Evolutionary conservation across 2,329 filamentous ascomycete genomes (phyloP).

Genomic region (Lecanosticta acicola): DNA sequence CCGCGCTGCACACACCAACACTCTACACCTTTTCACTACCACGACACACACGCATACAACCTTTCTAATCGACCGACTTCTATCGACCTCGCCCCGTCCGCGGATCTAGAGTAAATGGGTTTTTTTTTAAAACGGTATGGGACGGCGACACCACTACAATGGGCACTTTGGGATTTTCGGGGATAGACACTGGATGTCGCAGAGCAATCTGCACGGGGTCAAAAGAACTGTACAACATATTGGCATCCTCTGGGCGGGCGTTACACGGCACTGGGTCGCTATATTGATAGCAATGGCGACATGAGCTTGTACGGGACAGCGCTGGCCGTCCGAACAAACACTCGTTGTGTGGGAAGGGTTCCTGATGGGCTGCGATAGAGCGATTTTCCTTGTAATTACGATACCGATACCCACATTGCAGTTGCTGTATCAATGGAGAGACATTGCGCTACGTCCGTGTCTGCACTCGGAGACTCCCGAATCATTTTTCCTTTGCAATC

Average conservation of each 20-base stretch:
- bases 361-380: neutral
- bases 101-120: conserved; percentile 8
- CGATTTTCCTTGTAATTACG: conserved; percentile 9
- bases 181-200: conserved; percentile 14
- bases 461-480: no score
- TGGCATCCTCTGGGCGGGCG: conserved; percentile 12
- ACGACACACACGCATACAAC: neutral
- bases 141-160: conserved; percentile 15
- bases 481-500: neutral
- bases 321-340: conserved; percentile 2
- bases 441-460: conserved; percentile 5
- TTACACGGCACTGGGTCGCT: conserved; percentile 5
- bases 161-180: conserved; percentile 12
- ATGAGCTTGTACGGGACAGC: neutral
- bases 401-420: conserved; percentile 8
- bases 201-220: conserved; percentile 19
- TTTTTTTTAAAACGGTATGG: conserved; percentile 16
- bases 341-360: neutral
- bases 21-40: neutral
- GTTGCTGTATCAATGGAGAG: conserved; percentile 4
- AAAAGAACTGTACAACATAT: conserved; percentile 16
- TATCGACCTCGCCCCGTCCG: conserved; percentile 6
- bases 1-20: conserved; percentile 5
- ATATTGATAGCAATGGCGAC: neutral
- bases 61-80: conserved; percentile 1